A percentile compares a stretch with the other conserved stretches of the same genome.
phyloP scores from a whole-genome alignment of 345 rosid genomes.

The Bruguiera sexangula region DNA sequence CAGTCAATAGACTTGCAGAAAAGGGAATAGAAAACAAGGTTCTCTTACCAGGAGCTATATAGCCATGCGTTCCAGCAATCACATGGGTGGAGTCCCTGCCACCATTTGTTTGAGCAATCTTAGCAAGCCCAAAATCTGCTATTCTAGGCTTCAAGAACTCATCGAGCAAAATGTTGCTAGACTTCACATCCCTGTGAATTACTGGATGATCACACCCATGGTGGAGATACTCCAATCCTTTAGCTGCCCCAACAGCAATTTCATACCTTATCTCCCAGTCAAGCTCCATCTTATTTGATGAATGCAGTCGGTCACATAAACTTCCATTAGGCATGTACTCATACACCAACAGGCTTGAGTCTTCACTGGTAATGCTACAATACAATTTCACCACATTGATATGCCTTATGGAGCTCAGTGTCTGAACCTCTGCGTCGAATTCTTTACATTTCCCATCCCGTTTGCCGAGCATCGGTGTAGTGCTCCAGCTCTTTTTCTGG shows the following conservation, averaged over 20 bases:
- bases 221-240: conserved; percentile 87
- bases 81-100: conserved; percentile 62
- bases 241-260: conserved; percentile 77
- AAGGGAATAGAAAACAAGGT: not conserved
- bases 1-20: not conserved
- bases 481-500: conserved; percentile 40
- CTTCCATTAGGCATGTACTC: conserved; percentile 93
- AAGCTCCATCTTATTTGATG: conserved; percentile 54
- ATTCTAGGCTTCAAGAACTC: conserved; percentile 72
- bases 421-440: conserved; percentile 76
- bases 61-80: conserved; percentile 87
- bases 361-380: conserved; percentile 88
- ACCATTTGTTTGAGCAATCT: conserved; percentile 55
- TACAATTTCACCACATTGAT: conserved; percentile 89
- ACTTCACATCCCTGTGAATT: conserved; percentile 82
- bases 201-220: conserved; percentile 72
- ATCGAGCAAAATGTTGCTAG: conserved; percentile 79
- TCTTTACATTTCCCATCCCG: conserved; percentile 47
- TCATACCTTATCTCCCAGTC: conserved; percentile 82
- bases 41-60: conserved; percentile 89
- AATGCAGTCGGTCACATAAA: conserved; percentile 82
- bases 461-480: conserved; percentile 60
- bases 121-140: conserved; percentile 96
- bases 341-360: conserved; percentile 82
- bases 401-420: conserved; percentile 88